Evolutionary conservation across 1,139 yeast species (phyloP).

Genomic region (Sugiyamaella xylanicola): DNA sequence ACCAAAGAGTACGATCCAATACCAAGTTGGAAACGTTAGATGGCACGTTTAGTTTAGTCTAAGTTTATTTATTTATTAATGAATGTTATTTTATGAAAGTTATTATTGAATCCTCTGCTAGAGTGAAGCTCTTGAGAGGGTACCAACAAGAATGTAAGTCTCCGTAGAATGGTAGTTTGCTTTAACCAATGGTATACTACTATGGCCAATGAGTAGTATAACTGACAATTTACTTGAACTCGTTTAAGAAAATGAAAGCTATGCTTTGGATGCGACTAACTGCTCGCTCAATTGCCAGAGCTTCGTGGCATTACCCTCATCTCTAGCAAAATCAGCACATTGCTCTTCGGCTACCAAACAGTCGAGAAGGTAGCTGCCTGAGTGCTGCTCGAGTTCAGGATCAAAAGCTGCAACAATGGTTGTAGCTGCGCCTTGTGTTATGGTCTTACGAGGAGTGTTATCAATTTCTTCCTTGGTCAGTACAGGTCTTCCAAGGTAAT

Average conservation of each 20-base stretch:
- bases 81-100: neutral
- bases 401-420: constrained; percentile 17
- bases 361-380: constrained; percentile 17
- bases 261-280: constrained; percentile 5
- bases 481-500: constrained; percentile 11
- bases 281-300: constrained; percentile 17
- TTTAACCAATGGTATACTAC: too few species aligned
- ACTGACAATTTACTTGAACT: too few species aligned
- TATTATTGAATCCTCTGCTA: too few species aligned
- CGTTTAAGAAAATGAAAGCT: too few species aligned
- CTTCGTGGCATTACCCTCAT: constrained; percentile 9
- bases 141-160: too few species aligned
- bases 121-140: too few species aligned
- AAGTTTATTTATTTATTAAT: constrained; percentile 3
- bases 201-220: too few species aligned
- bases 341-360: constrained; percentile 14
- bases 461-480: neutral
- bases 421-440: constrained; percentile 19
- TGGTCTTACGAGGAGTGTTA: neutral
- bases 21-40: constrained; percentile 22
- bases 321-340: constrained; percentile 13
- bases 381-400: constrained; percentile 5
- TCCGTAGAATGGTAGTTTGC: too few species aligned
- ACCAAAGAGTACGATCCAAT: constrained; percentile 37
- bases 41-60: neutral